Conservation (phyloP, 495 filamentous ascomycete species). For the Barbatosphaeria neglecta region DNA sequence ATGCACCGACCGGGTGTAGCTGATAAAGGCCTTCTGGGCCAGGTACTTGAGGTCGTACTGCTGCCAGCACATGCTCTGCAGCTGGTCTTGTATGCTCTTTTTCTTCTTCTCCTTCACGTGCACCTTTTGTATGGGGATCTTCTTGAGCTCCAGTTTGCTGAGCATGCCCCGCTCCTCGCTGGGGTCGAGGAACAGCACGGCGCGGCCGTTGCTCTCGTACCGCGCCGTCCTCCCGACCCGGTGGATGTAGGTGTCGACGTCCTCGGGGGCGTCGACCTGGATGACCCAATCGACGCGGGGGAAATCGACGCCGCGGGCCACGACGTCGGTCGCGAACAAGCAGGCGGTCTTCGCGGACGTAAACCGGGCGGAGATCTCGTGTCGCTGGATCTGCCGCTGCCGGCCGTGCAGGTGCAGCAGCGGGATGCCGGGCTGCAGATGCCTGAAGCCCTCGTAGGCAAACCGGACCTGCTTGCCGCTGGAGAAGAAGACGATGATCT, state of each 20-base stretch:
- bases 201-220: conserved; percentile 78
- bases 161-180: conserved; percentile 84
- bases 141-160: conserved; percentile 69
- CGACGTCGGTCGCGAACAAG: conserved; percentile 92
- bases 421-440: conserved; percentile 88
- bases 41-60: conserved; percentile 90
- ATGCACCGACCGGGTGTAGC: conserved; percentile 70
- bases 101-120: conserved; percentile 84
- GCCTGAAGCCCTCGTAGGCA: conserved; percentile 83
- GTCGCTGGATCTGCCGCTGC: conserved; percentile 78
- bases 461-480: conserved; percentile 95
- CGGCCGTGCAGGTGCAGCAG: conserved; percentile 91
- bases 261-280: conserved; percentile 89
- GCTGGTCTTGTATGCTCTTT: conserved; percentile 64
- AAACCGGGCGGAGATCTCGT: conserved; percentile 79
- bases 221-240: conserved; percentile 89
- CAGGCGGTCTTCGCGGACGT: conserved; percentile 66
- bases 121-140: conserved; percentile 73
- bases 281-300: conserved; percentile 91
- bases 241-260: conserved; percentile 89
- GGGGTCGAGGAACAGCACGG: conserved; percentile 85
- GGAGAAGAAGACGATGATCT: conserved; percentile 88
- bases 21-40: conserved; percentile 89
- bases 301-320: conserved; percentile 88
- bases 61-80: conserved; percentile 92